phyloP scores from a whole-genome alignment of 2,329 filamentous ascomycete genomes.

The Allantophomopsis lycopodina region DNA sequence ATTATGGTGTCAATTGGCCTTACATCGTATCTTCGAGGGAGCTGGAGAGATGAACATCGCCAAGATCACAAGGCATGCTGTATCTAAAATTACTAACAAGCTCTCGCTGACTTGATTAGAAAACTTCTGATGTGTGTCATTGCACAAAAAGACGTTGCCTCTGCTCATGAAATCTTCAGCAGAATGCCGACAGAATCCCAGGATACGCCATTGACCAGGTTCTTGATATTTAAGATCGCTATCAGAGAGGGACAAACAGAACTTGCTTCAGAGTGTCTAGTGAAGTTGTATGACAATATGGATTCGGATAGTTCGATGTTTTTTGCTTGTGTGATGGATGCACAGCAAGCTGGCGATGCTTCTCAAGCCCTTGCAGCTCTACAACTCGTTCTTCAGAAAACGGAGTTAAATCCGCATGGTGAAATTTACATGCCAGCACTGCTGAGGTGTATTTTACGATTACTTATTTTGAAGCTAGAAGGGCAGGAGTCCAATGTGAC shows the following conservation, averaged over 20 bases:
- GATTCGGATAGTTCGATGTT: conserved; percentile 47
- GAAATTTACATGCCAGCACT: conserved; percentile 48
- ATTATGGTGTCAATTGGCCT: conserved; percentile 58
- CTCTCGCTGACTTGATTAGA: conserved; percentile 25
- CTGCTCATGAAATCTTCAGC: conserved; percentile 39
- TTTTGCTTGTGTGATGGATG: conserved; percentile 70
- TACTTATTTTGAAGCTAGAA: conserved; percentile 29
- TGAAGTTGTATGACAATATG: conserved; percentile 37
- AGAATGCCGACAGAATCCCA: conserved; percentile 43
- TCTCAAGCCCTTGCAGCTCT: conserved; percentile 43
- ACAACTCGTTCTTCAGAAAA: conserved; percentile 42
- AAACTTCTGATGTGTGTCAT: conserved; percentile 63
- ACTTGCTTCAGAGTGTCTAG: conserved; percentile 49
- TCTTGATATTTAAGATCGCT: conserved; percentile 63
- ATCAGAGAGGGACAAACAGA: conserved; percentile 43
- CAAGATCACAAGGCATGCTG: conserved; percentile 48
- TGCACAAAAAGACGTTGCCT: conserved; percentile 36
- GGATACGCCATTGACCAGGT: conserved; percentile 52
- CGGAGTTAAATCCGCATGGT: conserved; percentile 29
- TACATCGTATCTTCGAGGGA: conserved; percentile 52
- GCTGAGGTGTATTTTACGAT: conserved; percentile 43
- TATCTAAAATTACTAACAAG: not conserved
- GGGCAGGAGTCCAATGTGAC: conserved; percentile 1
- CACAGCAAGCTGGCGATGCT: conserved; percentile 50
- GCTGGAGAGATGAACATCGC: conserved; percentile 51